Evolutionary conservation across 352 stramenopile species (phyloP).

Genomic region (Pythium scleroteichum): DNA sequence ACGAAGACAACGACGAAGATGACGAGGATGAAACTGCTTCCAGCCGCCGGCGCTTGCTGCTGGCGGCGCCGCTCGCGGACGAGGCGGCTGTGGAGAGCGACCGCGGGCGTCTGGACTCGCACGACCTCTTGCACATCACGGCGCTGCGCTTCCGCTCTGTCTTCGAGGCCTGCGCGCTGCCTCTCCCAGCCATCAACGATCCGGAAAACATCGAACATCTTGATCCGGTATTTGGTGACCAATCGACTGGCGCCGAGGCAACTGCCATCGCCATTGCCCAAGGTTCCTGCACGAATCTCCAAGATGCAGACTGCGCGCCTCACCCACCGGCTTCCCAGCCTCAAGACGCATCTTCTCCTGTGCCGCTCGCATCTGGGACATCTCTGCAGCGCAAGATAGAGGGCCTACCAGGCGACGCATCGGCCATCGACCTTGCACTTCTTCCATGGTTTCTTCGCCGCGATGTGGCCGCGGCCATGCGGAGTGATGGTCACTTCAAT

Average conservation of each 20-base stretch:
- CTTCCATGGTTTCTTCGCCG: slow-evolving; percentile 35
- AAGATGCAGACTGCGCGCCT: not conserved
- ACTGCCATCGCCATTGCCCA: slow-evolving; percentile 9
- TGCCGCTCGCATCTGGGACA: no score
- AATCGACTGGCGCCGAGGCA: not conserved
- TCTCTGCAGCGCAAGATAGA: not conserved
- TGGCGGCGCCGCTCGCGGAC: slow-evolving; percentile 3
- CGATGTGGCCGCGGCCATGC: slow-evolving; percentile 36
- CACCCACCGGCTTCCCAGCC: not conserved
- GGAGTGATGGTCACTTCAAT: slow-evolving; percentile 4
- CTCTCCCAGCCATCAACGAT: not conserved
- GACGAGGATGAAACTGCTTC: not conserved
- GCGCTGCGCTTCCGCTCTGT: slow-evolving; percentile 4
- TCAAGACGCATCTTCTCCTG: not conserved
- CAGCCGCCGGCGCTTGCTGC: not conserved
- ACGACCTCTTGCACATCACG: slow-evolving; percentile 18
- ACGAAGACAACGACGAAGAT: not conserved
- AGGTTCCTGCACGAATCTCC: slow-evolving; percentile 24
- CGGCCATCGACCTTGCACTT: slow-evolving; percentile 4
- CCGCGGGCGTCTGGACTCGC: slow-evolving; percentile 19
- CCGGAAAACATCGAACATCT: not conserved
- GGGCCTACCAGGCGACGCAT: not conserved
- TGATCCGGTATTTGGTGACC: not conserved
- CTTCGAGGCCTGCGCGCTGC: not conserved
- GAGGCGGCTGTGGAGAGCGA: slow-evolving; percentile 24